Conservation (phyloP, 2,329 filamentous ascomycete species). For the Penicillium verrucosum region DNA sequence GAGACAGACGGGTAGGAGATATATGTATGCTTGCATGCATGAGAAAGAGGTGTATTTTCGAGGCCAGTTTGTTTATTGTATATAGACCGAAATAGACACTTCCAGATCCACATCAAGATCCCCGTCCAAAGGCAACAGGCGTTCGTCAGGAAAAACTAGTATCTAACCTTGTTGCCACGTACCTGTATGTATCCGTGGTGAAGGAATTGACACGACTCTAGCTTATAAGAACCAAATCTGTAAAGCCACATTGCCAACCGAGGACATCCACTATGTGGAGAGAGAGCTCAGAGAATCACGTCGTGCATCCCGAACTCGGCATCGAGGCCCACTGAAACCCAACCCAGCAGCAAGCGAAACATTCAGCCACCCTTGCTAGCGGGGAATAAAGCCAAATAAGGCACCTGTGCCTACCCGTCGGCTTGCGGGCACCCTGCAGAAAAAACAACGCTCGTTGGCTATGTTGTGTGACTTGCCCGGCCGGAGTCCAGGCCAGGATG, state of each 20-base stretch:
- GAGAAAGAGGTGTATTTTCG: slow-evolving; percentile 1
- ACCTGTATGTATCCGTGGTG: not conserved
- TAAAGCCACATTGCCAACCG: not conserved
- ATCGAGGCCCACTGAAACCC: slow-evolving; percentile 3
- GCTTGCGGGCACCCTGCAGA: not conserved
- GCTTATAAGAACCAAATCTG: not conserved
- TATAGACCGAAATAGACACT: not conserved
- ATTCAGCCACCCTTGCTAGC: not conserved
- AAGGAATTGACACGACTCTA: not conserved
- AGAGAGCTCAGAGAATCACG: not conserved
- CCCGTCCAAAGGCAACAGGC: too few relatives aligned
- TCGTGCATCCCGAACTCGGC: not conserved
- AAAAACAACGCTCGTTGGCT: not conserved
- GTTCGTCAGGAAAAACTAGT: not conserved
- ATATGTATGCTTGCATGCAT: slow-evolving; percentile 14
- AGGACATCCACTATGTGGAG: not conserved
- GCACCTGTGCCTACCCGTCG: slow-evolving; percentile 1
- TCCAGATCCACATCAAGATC: not conserved
- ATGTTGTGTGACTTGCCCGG: not conserved
- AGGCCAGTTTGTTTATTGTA: not conserved
- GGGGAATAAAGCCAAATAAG: not conserved
- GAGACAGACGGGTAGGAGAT: slow-evolving; percentile 20
- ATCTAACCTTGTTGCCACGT: not conserved
- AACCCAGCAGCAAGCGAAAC: not conserved
- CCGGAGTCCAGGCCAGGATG: not conserved